Conservation (phyloP, 805 yeast species). For the Tetrapisispora arboricola region DNA sequence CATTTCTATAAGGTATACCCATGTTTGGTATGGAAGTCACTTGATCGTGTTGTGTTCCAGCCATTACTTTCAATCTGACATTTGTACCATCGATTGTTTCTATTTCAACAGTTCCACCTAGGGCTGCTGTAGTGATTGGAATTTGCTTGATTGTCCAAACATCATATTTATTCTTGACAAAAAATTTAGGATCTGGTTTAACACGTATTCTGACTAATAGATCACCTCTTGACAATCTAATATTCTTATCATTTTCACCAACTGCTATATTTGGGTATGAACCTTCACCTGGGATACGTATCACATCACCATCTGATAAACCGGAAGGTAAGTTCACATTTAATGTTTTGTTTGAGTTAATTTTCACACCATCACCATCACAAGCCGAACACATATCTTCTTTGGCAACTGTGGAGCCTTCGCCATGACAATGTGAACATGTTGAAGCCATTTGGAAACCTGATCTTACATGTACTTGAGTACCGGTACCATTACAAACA, state of each 20-base stretch:
- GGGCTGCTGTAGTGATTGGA: conserved; percentile 90
- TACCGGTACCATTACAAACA: conserved; percentile 89
- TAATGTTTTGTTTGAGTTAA: conserved; percentile 53
- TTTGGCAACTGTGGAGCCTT: conserved; percentile 66
- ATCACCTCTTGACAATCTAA: conserved; percentile 72
- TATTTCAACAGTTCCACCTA: conserved; percentile 85
- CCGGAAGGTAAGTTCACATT: conserved; percentile 84
- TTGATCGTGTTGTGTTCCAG: conserved; percentile 75
- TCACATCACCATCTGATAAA: conserved; percentile 71
- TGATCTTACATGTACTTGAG: conserved; percentile 73
- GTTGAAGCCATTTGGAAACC: conserved; percentile 97
- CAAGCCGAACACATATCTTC: conserved; percentile 68
- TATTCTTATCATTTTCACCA: conserved; percentile 43
- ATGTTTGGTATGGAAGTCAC: conserved; percentile 67
- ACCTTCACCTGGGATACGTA: conserved; percentile 81
- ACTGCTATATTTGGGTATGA: conserved; percentile 75
- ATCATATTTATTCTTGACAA: conserved; percentile 50
- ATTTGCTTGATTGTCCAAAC: conserved; percentile 56
- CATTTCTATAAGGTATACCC: conserved; percentile 61
- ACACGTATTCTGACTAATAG: conserved; percentile 74
- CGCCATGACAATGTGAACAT: conserved; percentile 78
- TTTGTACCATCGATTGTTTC: conserved; percentile 81
- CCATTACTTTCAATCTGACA: conserved; percentile 67
- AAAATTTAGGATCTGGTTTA: conserved; percentile 59
- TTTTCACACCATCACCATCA: conserved; percentile 78